phyloP scores from a whole-genome alignment of 2,329 filamentous ascomycete species.

The Tolypocladium inflatum region DNA sequence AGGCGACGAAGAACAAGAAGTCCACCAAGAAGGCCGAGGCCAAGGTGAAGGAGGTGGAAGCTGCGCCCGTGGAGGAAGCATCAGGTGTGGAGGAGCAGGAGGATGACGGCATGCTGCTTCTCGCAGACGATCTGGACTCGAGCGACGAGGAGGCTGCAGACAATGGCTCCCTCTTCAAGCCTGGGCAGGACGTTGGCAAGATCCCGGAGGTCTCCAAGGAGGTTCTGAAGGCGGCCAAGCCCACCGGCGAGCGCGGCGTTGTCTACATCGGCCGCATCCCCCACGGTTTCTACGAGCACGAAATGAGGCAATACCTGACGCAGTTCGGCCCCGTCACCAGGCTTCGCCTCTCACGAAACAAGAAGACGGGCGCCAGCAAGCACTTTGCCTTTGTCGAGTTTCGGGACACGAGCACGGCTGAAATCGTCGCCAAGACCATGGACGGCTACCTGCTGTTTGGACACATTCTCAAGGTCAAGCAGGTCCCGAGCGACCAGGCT shows the following conservation, averaged over 20 bases:
- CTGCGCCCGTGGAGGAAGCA: slow-evolving; percentile 18
- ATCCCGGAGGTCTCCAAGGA: slow-evolving; percentile 39
- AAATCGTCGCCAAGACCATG: slow-evolving; percentile 93
- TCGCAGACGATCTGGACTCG: slow-evolving; percentile 35
- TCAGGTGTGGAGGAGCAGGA: slow-evolving; percentile 29
- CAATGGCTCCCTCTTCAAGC: slow-evolving; percentile 27
- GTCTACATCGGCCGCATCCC: slow-evolving; percentile 88
- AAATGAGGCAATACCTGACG: slow-evolving; percentile 87
- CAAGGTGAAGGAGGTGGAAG: slow-evolving; percentile 12
- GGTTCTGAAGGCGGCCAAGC: slow-evolving; percentile 31
- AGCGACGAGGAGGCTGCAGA: slow-evolving; percentile 31
- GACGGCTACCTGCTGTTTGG: slow-evolving; percentile 94
- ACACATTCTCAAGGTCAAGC: slow-evolving; percentile 82
- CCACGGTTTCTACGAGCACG: slow-evolving; percentile 90
- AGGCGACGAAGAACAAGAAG: slow-evolving; percentile 19
- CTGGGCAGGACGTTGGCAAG: slow-evolving; percentile 41
- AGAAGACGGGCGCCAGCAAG: slow-evolving; percentile 81
- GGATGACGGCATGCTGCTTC: slow-evolving; percentile 30
- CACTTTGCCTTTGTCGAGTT: slow-evolving; percentile 97
- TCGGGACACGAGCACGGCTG: slow-evolving; percentile 62
- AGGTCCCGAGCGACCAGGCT: slow-evolving; percentile 65
- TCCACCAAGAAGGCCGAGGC: slow-evolving; percentile 16
- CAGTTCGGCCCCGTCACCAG: slow-evolving; percentile 80
- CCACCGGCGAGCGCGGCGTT: slow-evolving; percentile 56
- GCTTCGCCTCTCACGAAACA: slow-evolving; percentile 82